These are phyloP conservation scores for Megacollybia marginata DNA, from an alignment of 768 basidiomycete genomes.

Conservation along the genomic window DNA sequence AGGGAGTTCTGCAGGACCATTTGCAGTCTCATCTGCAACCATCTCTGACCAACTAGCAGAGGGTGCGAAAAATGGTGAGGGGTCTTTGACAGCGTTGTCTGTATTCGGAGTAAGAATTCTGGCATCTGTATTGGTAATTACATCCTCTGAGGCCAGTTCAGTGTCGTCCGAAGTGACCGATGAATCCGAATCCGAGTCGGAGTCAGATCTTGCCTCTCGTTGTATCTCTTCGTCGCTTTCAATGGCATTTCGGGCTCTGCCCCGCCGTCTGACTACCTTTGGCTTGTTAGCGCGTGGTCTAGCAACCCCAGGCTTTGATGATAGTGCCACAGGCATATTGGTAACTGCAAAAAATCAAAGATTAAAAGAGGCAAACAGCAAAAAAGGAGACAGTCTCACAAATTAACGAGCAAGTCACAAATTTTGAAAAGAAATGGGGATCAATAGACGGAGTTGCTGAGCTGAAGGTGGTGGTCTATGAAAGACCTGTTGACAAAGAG, in stretches of 20 bases:
- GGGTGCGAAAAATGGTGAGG: constrained; percentile 46
- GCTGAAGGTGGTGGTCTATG: too few species aligned
- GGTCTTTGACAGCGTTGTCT: constrained; percentile 18
- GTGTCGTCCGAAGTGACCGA: constrained; percentile 60
- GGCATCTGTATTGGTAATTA: constrained; percentile 39
- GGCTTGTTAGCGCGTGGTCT: constrained; percentile 17
- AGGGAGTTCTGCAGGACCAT: constrained; percentile 61
- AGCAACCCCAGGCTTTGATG: too few species aligned
- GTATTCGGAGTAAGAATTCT: constrained; percentile 61
- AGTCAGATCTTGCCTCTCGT: constrained; percentile 65
- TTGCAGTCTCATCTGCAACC: constrained; percentile 66
- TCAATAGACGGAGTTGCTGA: too few species aligned
- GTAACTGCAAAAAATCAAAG: too few species aligned
- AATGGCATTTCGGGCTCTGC: constrained; percentile 47
- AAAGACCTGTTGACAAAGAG: too few species aligned
- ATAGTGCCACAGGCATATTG: too few species aligned
- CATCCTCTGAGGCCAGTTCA: constrained; percentile 62
- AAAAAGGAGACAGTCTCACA: too few species aligned
- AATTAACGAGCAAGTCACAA: too few species aligned
- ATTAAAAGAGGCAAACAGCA: too few species aligned
- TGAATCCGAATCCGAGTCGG: constrained; percentile 47
- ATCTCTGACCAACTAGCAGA: constrained; percentile 74
- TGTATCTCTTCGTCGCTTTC: constrained; percentile 77
- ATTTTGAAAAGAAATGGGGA: too few species aligned
- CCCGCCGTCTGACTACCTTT: constrained; percentile 50